Conservation (phyloP, 352 stramenopile species). For the Albugo laibachii region DNA sequence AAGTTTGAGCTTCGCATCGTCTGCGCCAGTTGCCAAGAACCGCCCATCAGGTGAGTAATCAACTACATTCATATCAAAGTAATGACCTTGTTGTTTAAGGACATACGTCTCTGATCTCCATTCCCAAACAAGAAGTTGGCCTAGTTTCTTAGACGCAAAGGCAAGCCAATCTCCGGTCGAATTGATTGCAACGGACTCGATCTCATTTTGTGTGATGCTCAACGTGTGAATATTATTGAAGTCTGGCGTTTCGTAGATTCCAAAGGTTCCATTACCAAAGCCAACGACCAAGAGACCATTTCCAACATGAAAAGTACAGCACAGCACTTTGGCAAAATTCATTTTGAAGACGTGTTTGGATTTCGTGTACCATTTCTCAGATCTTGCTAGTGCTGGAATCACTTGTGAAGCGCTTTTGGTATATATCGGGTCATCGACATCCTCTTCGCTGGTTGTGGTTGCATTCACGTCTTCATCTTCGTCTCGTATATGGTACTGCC, state of each 20-base stretch:
- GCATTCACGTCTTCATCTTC: constrained; percentile 14
- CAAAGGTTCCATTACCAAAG: constrained; percentile 95
- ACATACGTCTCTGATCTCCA: constrained; percentile 99
- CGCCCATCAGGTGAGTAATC: constrained; percentile 95
- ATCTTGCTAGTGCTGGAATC: constrained; percentile 42
- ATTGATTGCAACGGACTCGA: constrained; percentile 90
- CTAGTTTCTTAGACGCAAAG: constrained; percentile 92
- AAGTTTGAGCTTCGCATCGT: constrained; percentile 97
- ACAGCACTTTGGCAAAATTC: constrained; percentile 77
- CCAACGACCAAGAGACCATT: constrained; percentile 85
- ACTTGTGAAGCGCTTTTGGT: constrained; percentile 12
- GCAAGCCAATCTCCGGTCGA: constrained; percentile 94
- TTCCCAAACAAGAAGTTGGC: constrained; percentile 98
- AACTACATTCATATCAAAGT: constrained; percentile 93
- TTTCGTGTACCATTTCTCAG: constrained; percentile 70
- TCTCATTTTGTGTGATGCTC: constrained; percentile 76
- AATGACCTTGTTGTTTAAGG: constrained; percentile 98
- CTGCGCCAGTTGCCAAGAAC: constrained; percentile 91
- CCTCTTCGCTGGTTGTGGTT: constrained; percentile 14
- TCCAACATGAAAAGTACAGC: constrained; percentile 76
- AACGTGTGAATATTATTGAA: constrained; percentile 95
- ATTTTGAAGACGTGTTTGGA: constrained; percentile 81
- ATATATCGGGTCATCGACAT: constrained; percentile 11
- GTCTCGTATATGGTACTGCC: constrained; percentile 39
- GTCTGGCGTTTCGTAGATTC: constrained; percentile 91